Evolutionary conservation across 1,139 yeast species (phyloP), one percentile per base, ranked within the genome.

Genomic region (Suhomyces terraborum): DNA sequence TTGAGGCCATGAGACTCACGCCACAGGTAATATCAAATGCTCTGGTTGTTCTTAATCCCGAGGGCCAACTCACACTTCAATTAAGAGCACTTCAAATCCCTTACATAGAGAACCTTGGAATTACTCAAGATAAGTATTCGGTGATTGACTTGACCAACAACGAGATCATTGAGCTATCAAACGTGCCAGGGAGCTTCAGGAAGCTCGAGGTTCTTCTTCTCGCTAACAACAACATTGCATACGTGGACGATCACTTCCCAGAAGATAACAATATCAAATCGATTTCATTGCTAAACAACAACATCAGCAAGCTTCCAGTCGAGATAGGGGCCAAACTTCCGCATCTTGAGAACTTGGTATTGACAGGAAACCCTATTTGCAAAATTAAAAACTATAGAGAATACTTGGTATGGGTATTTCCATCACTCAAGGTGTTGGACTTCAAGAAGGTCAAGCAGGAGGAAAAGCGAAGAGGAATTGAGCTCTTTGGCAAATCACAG

Each of bases 111-210:
- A 68, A 69, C 45, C 52, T 69, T 13, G 62, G 61, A 13, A 56
- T 56, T 19, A 62, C 72, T 9, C 57, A 59, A 28, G 63, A 67
- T 48, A 54, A 54, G 40, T 69, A 70, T 50, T 79, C 77, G 41
- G 77, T 79, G 16, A 65, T 87, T 6, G 95, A 88, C 58, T 60
- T 87, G 30, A 75, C 88, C 4, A 80, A 82, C 56, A 88, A 88
- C 59, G 82, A 77, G 27, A 62, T 87, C 14, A 62, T 75, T 3
- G 73, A 71, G 12, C 55, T 88, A 12, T 72, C 77, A 6, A 73
- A 73, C 41, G 61, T 84, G 14, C 87, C 88, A 0, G 42, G 43
- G 4, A 48, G 51, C 9, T 58, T 80, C 35, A 38, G 50, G 8
- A 69, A 75, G 26, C 58, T 83, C 17, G 69, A 69, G 38, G 69